phyloP scores from a whole-genome alignment of 139 green algal genomes.

The Chlorella sp. region DNA sequence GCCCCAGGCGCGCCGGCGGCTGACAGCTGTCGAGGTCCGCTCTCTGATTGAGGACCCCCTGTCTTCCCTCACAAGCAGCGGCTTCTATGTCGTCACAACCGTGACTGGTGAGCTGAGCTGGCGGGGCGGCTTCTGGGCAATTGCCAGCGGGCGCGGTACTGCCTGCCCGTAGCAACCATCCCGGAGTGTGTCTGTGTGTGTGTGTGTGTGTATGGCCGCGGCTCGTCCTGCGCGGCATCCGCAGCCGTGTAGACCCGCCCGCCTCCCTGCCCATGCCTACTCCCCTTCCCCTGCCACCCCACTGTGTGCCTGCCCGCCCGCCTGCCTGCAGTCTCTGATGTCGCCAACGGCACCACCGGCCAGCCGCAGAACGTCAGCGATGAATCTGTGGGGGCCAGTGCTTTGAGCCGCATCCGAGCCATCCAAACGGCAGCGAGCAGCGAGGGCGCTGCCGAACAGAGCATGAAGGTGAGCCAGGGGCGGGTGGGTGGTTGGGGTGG shows the following conservation, averaged over 20 bases:
- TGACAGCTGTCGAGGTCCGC: neutral
- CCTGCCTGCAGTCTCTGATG: constrained; percentile 9
- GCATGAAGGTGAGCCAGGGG: neutral
- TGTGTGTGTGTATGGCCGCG: no score
- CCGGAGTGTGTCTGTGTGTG: no score
- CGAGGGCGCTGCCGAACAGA: neutral
- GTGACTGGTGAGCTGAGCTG: constrained; percentile 21
- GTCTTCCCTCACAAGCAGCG: constrained; percentile 34
- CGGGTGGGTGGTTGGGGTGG: neutral
- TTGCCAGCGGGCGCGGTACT: no score
- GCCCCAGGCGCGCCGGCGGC: neutral
- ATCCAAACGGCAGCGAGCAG: constrained; percentile 34
- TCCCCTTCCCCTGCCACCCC: neutral
- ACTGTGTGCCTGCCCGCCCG: neutral
- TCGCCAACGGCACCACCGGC: neutral
- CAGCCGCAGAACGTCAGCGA: constrained; percentile 4
- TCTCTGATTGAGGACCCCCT: constrained; percentile 34
- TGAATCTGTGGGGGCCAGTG: constrained; percentile 20
- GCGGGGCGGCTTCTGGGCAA: neutral
- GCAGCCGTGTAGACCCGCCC: neutral
- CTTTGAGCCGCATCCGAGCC: constrained; percentile 36
- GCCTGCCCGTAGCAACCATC: no score
- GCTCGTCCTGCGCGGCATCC: no score
- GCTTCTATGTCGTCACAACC: constrained; percentile 44
- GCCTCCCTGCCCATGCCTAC: neutral